phyloP scores from a whole-genome alignment of 805 yeast genomes.

The Zygosaccharomyces lentus region DNA sequence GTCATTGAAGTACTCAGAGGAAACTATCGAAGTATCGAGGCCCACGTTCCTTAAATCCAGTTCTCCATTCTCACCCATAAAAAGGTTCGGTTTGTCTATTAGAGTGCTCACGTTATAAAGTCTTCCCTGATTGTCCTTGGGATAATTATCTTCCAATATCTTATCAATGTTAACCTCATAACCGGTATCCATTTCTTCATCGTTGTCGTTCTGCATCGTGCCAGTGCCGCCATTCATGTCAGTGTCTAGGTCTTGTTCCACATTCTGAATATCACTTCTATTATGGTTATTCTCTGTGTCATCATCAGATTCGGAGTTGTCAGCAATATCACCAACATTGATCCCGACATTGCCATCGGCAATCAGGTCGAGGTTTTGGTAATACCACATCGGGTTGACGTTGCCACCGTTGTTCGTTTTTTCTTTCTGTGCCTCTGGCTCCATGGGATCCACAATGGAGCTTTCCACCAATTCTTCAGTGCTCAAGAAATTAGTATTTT shows the following conservation, averaged over 20 bases:
- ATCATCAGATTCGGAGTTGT: slow-evolving; percentile 10
- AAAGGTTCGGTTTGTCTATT: slow-evolving; percentile 30
- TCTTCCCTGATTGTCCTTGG: slow-evolving; percentile 7
- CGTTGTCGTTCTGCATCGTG: slow-evolving; percentile 1
- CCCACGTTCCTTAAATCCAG: slow-evolving; percentile 18
- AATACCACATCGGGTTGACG: background rate
- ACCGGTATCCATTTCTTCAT: slow-evolving; percentile 5
- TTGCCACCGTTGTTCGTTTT: background rate
- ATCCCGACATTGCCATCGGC: slow-evolving; percentile 14
- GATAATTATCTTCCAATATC: slow-evolving; percentile 9
- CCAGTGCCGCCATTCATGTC: slow-evolving; percentile 1
- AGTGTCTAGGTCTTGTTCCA: background rate
- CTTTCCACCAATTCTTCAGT: slow-evolving; percentile 59
- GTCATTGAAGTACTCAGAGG: slow-evolving; percentile 25
- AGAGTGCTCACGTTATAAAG: slow-evolving; percentile 28
- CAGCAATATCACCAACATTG: slow-evolving; percentile 8
- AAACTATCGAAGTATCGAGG: slow-evolving; percentile 18
- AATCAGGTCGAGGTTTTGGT: slow-evolving; percentile 12
- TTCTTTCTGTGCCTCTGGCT: slow-evolving; percentile 26
- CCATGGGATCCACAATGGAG: slow-evolving; percentile 48
- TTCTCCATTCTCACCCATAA: slow-evolving; percentile 19
- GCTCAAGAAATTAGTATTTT: slow-evolving; percentile 46
- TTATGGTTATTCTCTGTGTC: background rate
- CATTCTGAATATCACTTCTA: background rate
- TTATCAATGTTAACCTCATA: slow-evolving; percentile 16